Percentiles rank a stretch among this genome's conserved stretches.
Evolutionary conservation across 2,329 filamentous ascomycete genomes (phyloP).

Genomic region (Monosporascus sp.): DNA sequence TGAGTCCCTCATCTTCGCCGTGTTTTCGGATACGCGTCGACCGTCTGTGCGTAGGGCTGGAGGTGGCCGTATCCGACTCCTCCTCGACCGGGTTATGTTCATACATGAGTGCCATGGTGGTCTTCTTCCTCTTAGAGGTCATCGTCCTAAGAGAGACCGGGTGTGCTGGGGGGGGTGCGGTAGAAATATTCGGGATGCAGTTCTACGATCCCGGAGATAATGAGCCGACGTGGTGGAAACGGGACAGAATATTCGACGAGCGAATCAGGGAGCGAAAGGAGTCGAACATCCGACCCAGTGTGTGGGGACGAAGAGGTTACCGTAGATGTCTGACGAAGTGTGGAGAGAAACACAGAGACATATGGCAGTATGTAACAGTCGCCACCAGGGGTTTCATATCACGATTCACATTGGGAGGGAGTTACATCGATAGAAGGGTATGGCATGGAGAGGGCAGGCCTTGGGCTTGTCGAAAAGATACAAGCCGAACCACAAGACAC

Average conservation of each 20-base stretch:
- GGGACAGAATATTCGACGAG: slow-evolving; percentile 5
- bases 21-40: slow-evolving; percentile 15
- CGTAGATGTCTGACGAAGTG: not conserved
- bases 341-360: not conserved
- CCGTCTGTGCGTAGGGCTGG: slow-evolving; percentile 8
- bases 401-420: not conserved
- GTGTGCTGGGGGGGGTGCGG: not conserved
- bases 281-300: slow-evolving; percentile 14
- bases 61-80: not conserved
- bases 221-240: slow-evolving; percentile 2
- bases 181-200: slow-evolving; percentile 10
- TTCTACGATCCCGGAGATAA: slow-evolving; percentile 10
- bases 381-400: not conserved
- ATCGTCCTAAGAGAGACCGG: slow-evolving; percentile 20
- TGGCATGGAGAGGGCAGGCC: no score
- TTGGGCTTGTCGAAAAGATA: no score
- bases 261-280: slow-evolving; percentile 13
- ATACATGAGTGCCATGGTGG: slow-evolving; percentile 12
- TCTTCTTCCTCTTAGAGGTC: slow-evolving; percentile 35
- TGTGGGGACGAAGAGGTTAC: not conserved
- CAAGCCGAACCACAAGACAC: no score
- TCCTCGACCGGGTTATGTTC: slow-evolving; percentile 4
- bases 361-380: not conserved
- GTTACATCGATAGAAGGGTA: not conserved
- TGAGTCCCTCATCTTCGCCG: not conserved